These are phyloP conservation scores for Xylaria grammica DNA, from an alignment of 495 filamentous ascomycete species.

Conservation along the genomic window DNA sequence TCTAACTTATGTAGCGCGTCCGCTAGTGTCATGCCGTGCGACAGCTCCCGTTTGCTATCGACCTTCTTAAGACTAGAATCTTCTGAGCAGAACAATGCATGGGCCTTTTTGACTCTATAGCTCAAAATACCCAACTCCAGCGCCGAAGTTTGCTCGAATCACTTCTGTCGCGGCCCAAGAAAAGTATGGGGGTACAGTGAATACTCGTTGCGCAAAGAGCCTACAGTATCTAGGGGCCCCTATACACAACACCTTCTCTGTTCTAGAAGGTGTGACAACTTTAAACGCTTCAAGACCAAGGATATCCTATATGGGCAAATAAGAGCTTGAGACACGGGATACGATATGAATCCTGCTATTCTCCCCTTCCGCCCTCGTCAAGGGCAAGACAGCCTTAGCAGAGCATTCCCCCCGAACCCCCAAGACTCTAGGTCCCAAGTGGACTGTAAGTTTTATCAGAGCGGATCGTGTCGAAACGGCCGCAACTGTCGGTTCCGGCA, in stretches of 20 bases:
- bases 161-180: too few relatives aligned
- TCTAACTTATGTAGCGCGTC: too few relatives aligned
- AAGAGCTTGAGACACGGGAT: not conserved
- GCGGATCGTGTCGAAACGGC: slow-evolving; percentile 4
- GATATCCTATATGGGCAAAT: not conserved
- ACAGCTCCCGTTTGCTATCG: not conserved
- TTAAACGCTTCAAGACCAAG: not conserved
- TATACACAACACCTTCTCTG: too few relatives aligned
- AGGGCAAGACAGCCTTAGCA: not conserved
- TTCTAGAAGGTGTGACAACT: too few relatives aligned
- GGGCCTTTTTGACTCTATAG: too few relatives aligned
- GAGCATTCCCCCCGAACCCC: not conserved
- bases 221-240: too few relatives aligned
- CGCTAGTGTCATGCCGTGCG: slow-evolving; percentile 1
- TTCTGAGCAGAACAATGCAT: not conserved
- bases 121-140: not conserved
- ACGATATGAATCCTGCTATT: slow-evolving; percentile 1
- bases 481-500: not conserved
- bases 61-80: too few relatives aligned
- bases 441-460: not conserved
- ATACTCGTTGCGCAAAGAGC: too few relatives aligned
- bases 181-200: too few relatives aligned
- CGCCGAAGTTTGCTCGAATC: not conserved
- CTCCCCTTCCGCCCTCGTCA: slow-evolving; percentile 1
- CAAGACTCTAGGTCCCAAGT: not conserved